A percentile compares a stretch with the other conserved stretches of the same genome.
phyloP scores from a whole-genome alignment of 1,284 basidiomycete species.

The Boletus mariae region DNA sequence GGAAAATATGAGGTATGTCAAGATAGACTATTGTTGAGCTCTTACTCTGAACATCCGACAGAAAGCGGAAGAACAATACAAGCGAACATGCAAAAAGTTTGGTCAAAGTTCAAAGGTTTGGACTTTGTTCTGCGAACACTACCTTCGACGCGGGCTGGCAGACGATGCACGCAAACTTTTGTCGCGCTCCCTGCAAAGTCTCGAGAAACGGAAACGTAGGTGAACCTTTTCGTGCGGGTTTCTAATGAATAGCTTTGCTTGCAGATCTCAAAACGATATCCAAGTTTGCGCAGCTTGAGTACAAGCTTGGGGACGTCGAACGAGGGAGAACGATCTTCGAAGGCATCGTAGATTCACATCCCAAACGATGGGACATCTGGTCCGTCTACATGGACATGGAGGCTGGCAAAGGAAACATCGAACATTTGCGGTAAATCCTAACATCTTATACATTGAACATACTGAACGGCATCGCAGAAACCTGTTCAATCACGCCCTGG shows the following conservation, averaged over 20 bases:
- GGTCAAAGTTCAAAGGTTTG: conserved; percentile 88
- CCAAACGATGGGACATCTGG: conserved; percentile 95
- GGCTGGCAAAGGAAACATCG: conserved; percentile 72
- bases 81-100: conserved; percentile 89
- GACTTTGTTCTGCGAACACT: conserved; percentile 83
- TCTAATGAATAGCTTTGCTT: conserved; percentile 3
- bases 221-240: conserved; percentile 13
- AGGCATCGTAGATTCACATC: conserved; percentile 91
- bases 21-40: background rate
- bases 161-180: conserved; percentile 86
- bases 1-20: conserved; percentile 72
- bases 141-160: conserved; percentile 65
- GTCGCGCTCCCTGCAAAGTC: conserved; percentile 85
- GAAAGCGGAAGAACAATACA: conserved; percentile 86
- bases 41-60: conserved; percentile 31
- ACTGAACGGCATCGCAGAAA: conserved; percentile 46
- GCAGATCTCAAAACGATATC: conserved; percentile 92
- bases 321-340: conserved; percentile 96
- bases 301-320: conserved; percentile 91
- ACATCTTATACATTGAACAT: conserved; percentile 1
- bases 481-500: conserved; percentile 80
- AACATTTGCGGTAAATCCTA: conserved; percentile 58
- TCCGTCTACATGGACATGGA: conserved; percentile 97
- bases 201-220: conserved; percentile 95
- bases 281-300: conserved; percentile 93